Base-by-base conservation (phyloP, 1,284 basidiomycete species). In the Blastosporella zonata region DNA sequence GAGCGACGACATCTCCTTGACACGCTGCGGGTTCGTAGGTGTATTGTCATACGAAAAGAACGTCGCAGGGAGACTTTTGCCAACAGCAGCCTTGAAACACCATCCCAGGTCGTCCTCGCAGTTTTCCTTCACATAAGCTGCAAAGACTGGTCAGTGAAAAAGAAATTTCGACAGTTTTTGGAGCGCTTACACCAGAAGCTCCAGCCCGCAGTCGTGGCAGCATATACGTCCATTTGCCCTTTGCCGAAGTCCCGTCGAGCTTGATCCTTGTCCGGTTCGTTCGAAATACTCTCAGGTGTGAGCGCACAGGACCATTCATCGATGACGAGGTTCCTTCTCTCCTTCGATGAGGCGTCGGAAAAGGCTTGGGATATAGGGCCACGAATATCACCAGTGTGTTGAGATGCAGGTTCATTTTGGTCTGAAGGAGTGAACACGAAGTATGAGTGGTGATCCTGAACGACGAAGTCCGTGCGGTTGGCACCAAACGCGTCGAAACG, bases 381-480 rank as follows among this genome's bases (percentile, higher is more conserved):
- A 35, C 68, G 59, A 29, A 85, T 61, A 27, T 84, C 73, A 33
- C 61, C 55, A 1, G 73, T 78, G 54, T 83, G 81, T 34, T 76
- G 61, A 20, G 68, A 66, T 0, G 76, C 79, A 17, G 78, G 62
- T 52, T 77, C 70, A 3, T 61, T 59, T 42, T 67, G 60, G 58
- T 84, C 77, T 6, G 65, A 56, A 6, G 74, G 62, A 2, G 77
- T 75, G 61, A 81, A 89, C 46, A 88, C 85, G 55, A 82, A 86
- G 66, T 85, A 84, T 2, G 86, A 82, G 61, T 91, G 88, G 61
- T 89, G 81, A 55, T 91, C 88, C 55, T 86, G 77, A 23, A 91
- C 80, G 29, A 88, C 75, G 57, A 90, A 91, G 60, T 90, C 87
- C 0, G 64, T 62, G 28, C 85, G 71, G 23, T 69, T 67, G 1